Percentiles rank a stretch among this genome's conserved stretches.
Conservation (phyloP, 345 rosid genomes). For the Eucalyptus decipiens region DNA sequence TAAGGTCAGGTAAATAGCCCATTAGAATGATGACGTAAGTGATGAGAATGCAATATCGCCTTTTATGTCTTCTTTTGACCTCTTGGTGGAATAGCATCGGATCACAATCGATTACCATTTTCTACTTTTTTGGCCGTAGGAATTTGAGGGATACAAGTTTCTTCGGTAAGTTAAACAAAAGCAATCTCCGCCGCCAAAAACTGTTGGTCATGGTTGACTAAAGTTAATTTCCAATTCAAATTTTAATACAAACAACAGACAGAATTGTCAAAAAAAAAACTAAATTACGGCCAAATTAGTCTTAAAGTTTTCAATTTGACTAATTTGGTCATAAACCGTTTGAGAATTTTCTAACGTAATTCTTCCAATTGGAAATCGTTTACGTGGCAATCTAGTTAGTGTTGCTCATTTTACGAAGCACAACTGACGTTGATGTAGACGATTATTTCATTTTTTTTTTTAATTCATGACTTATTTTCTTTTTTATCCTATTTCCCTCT, state of each 20-base stretch:
- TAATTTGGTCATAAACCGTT: not conserved
- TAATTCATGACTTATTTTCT: not conserved
- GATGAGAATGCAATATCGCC: not conserved
- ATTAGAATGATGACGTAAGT: not conserved
- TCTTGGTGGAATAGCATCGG: not conserved
- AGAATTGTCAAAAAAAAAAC: not conserved
- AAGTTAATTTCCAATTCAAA: not conserved
- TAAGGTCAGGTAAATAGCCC: not conserved
- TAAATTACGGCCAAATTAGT: rapidly evolving
- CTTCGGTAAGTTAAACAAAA: not conserved
- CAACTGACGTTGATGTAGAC: rapidly evolving
- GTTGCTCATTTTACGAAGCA: not conserved
- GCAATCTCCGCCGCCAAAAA: not conserved
- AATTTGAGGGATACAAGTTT: not conserved
- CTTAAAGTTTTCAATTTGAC: not conserved
- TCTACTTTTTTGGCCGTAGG: not conserved
- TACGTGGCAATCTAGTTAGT: rapidly evolving
- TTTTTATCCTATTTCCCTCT: not conserved
- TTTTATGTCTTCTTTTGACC: not conserved
- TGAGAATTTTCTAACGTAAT: not conserved
- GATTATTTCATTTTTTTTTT: not conserved
- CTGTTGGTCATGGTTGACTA: not conserved
- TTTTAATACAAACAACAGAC: not conserved
- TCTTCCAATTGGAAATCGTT: not conserved
- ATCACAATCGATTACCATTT: not conserved